Percentiles rank a stretch among this genome's conserved stretches.
phyloP scores from a whole-genome alignment of 2,329 filamentous ascomycete genomes.

The Fusarium sp. region DNA sequence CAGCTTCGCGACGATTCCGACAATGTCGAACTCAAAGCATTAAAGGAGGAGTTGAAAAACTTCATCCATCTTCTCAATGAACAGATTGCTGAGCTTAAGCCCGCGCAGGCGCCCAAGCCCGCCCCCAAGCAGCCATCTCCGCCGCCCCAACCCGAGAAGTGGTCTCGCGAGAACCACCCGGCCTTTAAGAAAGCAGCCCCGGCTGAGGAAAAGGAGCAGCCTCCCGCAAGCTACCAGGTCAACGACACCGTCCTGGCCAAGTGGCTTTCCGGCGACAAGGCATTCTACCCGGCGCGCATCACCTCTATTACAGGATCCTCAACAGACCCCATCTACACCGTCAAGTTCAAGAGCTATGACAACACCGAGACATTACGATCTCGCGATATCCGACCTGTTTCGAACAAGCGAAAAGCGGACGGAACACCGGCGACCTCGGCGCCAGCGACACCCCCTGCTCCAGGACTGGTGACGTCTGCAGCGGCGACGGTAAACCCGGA shows the following conservation, averaged over 20 bases:
- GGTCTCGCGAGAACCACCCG: conserved; percentile 82
- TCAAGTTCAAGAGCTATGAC: conserved; percentile 93
- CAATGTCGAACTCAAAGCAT: conserved; percentile 77
- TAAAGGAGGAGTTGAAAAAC: conserved; percentile 83
- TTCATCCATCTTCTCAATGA: conserved; percentile 82
- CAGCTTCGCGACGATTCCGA: conserved; percentile 83
- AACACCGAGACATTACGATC: conserved; percentile 83
- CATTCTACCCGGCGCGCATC: conserved; percentile 91
- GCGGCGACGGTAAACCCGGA: conserved; percentile 68
- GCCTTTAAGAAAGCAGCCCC: conserved; percentile 68
- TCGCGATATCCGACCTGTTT: conserved; percentile 83
- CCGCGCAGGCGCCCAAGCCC: conserved; percentile 57
- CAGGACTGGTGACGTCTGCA: conserved; percentile 61
- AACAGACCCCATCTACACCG: conserved; percentile 90
- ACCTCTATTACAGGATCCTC: conserved; percentile 92
- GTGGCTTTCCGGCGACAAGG: conserved; percentile 88
- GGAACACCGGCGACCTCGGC: conserved; percentile 64
- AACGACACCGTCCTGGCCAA: conserved; percentile 92
- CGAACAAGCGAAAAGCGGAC: conserved; percentile 88
- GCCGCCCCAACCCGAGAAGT: conserved; percentile 72
- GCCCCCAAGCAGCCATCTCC: conserved; percentile 56
- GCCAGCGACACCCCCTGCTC: conserved; percentile 50
- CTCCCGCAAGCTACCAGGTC: conserved; percentile 74
- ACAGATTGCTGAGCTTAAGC: conserved; percentile 81
- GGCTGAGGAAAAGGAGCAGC: conserved; percentile 60